These are phyloP conservation scores for Cryphonectria parasitica DNA, from an alignment of 2,329 filamentous ascomycete genomes.

Conservation along the genomic window DNA sequence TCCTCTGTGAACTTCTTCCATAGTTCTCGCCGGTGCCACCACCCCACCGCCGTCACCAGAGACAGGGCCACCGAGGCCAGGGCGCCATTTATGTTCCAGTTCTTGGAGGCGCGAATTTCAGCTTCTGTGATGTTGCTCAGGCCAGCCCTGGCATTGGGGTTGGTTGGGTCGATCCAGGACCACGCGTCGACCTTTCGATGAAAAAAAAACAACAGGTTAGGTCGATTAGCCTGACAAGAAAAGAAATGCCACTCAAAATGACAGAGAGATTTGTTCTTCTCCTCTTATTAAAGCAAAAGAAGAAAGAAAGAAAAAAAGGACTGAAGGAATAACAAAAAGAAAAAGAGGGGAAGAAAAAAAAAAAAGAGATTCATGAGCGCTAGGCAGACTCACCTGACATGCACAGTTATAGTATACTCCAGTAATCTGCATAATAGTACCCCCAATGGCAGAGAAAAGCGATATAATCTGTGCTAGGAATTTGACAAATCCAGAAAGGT, in stretches of 20 bases:
- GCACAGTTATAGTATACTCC: slow-evolving; percentile 1
- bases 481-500: background rate
- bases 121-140: background rate
- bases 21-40: slow-evolving; percentile 11
- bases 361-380: background rate
- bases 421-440: slow-evolving; percentile 7
- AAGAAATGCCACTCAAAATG: too few species aligned
- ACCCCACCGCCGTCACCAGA: slow-evolving; percentile 6
- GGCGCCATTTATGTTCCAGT: slow-evolving; percentile 4
- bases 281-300: too few species aligned
- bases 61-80: background rate
- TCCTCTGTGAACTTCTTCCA: slow-evolving; percentile 7
- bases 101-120: background rate
- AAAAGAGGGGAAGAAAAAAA: background rate
- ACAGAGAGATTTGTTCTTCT: too few species aligned
- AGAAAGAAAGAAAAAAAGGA: too few species aligned
- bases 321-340: background rate
- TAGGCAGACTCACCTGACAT: background rate
- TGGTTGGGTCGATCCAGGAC: background rate
- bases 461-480: background rate
- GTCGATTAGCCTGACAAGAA: too few species aligned
- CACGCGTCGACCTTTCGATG: background rate
- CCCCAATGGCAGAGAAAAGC: slow-evolving; percentile 4
- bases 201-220: background rate
- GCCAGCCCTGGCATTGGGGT: background rate